These are phyloP conservation scores for Colletotrichum scovillei DNA, from an alignment of 2,329 filamentous ascomycete genomes.

Conservation along the genomic window DNA sequence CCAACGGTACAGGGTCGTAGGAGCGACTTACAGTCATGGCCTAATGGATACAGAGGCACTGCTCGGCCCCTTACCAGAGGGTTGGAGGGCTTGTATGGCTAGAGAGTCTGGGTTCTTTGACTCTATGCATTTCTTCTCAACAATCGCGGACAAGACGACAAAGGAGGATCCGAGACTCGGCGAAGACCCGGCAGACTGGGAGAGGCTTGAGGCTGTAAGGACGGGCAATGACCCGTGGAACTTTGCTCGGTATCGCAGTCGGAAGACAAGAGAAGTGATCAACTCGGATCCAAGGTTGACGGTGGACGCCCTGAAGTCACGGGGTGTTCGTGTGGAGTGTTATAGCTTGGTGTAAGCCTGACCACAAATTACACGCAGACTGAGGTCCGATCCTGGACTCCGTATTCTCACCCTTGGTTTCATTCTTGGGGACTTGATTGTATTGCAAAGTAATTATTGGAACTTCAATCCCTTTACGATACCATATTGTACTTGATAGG, in stretches of 20 bases:
- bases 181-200: neutral
- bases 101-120: neutral
- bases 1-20: neutral
- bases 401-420: no score
- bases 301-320: neutral
- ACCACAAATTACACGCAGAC: neutral
- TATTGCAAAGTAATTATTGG: no score
- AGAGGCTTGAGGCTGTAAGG: neutral
- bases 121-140: slow-evolving; percentile 3
- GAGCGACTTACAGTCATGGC: slow-evolving; percentile 16
- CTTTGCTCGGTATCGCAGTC: neutral
- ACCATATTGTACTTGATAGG: no score
- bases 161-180: neutral
- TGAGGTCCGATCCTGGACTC: no score
- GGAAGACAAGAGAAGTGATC: neutral
- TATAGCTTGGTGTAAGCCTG: neutral
- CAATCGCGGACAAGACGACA: neutral
- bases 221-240: neutral
- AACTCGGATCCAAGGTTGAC: neutral
- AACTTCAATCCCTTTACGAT: no score
- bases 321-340: neutral
- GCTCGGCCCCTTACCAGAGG: slow-evolving; percentile 9
- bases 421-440: no score
- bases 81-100: neutral
- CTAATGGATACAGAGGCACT: slow-evolving; percentile 20